A percentile compares a stretch with the other conserved stretches of the same genome.
These are phyloP conservation scores for Fusarium brachygibbosum DNA, from an alignment of 2,329 filamentous ascomycete genomes.

Conservation along the genomic window DNA sequence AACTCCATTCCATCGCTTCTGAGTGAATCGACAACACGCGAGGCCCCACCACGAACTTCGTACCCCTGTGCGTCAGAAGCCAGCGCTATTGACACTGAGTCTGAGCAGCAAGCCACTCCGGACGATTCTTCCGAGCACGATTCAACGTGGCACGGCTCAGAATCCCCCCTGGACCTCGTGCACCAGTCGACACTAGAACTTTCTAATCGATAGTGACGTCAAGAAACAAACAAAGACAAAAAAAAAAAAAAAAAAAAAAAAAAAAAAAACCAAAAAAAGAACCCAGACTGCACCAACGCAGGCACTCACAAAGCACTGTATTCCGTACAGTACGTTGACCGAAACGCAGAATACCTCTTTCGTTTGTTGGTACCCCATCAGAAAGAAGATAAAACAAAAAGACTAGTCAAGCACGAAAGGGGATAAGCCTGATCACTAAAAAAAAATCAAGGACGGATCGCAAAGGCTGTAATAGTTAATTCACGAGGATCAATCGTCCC, in stretches of 20 bases:
- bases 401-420: conserved; percentile 40
- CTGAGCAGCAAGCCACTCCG: conserved; percentile 39
- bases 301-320: conserved; percentile 34
- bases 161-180: conserved; percentile 35
- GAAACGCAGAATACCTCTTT: conserved; percentile 12
- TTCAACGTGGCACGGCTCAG: conserved; percentile 41
- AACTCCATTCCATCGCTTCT: conserved; percentile 25
- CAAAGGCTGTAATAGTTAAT: conserved; percentile 22
- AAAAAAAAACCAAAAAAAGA: no score
- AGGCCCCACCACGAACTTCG: conserved; percentile 29
- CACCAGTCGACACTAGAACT: conserved; percentile 32
- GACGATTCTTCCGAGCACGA: conserved; percentile 33
- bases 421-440: conserved; percentile 45
- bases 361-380: conserved; percentile 4
- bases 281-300: conserved; percentile 22
- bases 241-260: conserved; percentile 10
- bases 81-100: conserved; percentile 17
- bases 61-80: conserved; percentile 26
- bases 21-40: conserved; percentile 28
- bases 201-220: conserved; percentile 40
- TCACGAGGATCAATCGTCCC: conserved; percentile 25
- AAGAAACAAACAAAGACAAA: conserved; percentile 15
- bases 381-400: conserved; percentile 36
- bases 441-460: conserved; percentile 16
- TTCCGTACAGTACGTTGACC: conserved; percentile 4